These are phyloP conservation scores for Alternaria panax DNA, from an alignment of 2,329 filamentous ascomycete species.

Conservation along the genomic window DNA sequence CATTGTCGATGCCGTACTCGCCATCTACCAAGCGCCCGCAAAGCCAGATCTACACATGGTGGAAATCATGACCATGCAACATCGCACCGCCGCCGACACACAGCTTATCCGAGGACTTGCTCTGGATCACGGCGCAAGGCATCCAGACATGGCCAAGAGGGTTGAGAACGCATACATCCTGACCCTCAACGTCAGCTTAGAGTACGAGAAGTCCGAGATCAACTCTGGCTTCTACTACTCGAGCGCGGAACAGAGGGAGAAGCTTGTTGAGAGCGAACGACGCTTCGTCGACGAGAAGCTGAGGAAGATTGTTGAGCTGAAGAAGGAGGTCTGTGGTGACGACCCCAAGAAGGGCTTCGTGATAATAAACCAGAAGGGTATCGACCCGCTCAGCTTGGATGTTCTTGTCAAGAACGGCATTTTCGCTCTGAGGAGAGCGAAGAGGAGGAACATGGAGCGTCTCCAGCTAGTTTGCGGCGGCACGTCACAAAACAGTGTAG, in stretches of 20 bases:
- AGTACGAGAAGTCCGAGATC: slow-evolving; percentile 99
- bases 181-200: slow-evolving; percentile 93
- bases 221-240: slow-evolving; percentile 99
- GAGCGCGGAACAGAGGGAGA: slow-evolving; percentile 94
- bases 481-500: slow-evolving; percentile 91
- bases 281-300: slow-evolving; percentile 95
- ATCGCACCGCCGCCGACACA: slow-evolving; percentile 93
- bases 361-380: slow-evolving; percentile 98
- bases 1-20: slow-evolving; percentile 94
- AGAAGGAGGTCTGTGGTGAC: slow-evolving; percentile 95
- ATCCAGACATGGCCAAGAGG: slow-evolving; percentile 97
- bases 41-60: slow-evolving; percentile 99
- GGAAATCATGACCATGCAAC: slow-evolving; percentile 99
- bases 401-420: slow-evolving; percentile 98
- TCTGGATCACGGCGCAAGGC: slow-evolving; percentile 91
- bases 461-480: slow-evolving; percentile 94
- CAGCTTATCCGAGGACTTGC: slow-evolving; percentile 93
- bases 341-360: slow-evolving; percentile 96
- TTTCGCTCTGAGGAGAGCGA: slow-evolving; percentile 89
- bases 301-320: slow-evolving; percentile 95
- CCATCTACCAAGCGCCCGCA: slow-evolving; percentile 86
- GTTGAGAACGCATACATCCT: slow-evolving; percentile 96
- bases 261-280: slow-evolving; percentile 96
- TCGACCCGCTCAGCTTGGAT: slow-evolving; percentile 93
- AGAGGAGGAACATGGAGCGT: slow-evolving; percentile 99